Percentiles rank a stretch among this genome's conserved stretches.
Conservation (phyloP, 345 rosid species). For the Linum tenue region DNA sequence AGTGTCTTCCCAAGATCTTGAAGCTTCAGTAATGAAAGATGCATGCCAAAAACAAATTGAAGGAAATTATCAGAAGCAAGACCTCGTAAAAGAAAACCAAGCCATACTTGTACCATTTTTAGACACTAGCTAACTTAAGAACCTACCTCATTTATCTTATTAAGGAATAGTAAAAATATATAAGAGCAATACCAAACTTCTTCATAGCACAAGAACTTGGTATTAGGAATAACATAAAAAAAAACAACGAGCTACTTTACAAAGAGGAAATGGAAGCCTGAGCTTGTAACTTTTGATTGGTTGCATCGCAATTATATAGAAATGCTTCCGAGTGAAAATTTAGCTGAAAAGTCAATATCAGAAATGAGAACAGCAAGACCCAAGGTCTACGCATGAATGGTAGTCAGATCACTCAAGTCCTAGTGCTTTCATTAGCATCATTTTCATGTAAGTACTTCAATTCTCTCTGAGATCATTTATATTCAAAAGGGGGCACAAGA, state of each 20-base stretch:
- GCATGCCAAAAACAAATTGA: neutral
- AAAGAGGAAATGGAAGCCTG: neutral
- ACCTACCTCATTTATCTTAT: neutral
- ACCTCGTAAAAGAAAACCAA: neutral
- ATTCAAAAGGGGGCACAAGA: neutral
- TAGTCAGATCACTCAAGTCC: neutral
- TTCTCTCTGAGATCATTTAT: neutral
- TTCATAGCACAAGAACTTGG: neutral
- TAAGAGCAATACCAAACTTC: neutral
- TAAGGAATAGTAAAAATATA: too few relatives aligned
- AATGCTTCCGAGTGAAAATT: neutral
- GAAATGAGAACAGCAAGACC: neutral
- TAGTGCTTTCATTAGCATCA: neutral
- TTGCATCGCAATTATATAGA: neutral
- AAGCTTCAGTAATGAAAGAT: constrained; percentile 36
- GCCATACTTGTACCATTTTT: neutral
- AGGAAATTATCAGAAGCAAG: neutral
- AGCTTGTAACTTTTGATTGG: neutral
- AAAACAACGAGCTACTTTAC: neutral
- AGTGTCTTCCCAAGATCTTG: constrained; percentile 56
- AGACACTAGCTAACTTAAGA: neutral
- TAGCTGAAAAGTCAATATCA: neutral
- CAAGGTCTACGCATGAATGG: neutral
- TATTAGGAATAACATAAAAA: neutral
- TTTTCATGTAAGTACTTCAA: too few relatives aligned